Percentiles rank a stretch among this genome's conserved stretches.
Conservation (phyloP, 2,329 filamentous ascomycete genomes). For the Nothomitra cinnamomea region DNA sequence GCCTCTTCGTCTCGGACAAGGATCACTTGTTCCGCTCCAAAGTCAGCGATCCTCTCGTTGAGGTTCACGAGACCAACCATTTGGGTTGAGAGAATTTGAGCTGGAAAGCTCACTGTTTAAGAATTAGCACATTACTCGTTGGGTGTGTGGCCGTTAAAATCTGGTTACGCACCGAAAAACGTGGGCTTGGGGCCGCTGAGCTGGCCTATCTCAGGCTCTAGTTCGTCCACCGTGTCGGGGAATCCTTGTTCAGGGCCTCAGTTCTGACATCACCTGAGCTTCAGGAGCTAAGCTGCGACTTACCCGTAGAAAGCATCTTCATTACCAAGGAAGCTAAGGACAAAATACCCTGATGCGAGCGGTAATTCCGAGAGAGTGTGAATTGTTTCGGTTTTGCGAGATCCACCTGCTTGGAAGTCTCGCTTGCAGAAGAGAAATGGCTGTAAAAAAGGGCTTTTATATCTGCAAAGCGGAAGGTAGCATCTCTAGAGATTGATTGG, state of each 20-base stretch:
- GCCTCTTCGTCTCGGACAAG: conserved; percentile 18
- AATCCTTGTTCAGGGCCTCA: conserved; percentile 11
- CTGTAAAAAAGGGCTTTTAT: conserved; percentile 18
- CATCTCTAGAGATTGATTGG: conserved; percentile 20
- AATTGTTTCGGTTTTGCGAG: conserved; percentile 14
- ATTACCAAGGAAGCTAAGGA: conserved; percentile 19
- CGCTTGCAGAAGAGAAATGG: conserved; percentile 12
- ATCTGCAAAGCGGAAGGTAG: conserved; percentile 19
- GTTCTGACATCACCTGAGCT: neutral
- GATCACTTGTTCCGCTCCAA: conserved; percentile 21
- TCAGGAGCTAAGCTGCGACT: neutral
- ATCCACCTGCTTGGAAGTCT: conserved; percentile 7
- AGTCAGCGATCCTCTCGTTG: conserved; percentile 13
- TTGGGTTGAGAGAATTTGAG: conserved; percentile 12
- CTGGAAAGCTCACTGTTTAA: conserved; percentile 10
- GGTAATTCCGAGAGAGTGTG: conserved; percentile 17
- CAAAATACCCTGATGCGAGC: conserved; percentile 20
- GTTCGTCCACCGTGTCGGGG: conserved; percentile 17
- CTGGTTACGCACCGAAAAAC: conserved; percentile 1
- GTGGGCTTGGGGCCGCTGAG: conserved; percentile 15
- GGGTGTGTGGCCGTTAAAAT: neutral
- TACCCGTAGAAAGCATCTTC: conserved; percentile 15
- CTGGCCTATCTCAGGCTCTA: conserved; percentile 17
- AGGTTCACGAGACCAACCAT: conserved; percentile 13
- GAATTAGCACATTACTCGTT: neutral